phyloP scores from a whole-genome alignment of 768 basidiomycete species.

The Xerocomus brunneocitrinus region DNA sequence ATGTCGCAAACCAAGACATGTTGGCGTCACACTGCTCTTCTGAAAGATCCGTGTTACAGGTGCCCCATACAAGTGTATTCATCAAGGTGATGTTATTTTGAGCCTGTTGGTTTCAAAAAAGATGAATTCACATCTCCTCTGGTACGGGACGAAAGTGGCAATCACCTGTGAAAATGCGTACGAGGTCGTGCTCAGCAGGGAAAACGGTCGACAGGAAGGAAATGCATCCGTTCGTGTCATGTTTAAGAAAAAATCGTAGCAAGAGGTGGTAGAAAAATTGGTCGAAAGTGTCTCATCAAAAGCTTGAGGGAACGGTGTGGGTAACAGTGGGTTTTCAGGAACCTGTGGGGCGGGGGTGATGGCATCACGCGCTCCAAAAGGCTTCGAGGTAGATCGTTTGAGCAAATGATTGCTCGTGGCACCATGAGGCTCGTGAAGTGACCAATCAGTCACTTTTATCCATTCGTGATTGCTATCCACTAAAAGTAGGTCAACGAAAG shows the following conservation, averaged over 20 bases:
- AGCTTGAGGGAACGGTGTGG: conserved; percentile 75
- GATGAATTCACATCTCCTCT: conserved; percentile 1
- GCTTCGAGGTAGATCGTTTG: conserved; percentile 8
- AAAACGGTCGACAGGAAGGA: conserved; percentile 73
- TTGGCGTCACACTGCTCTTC: conserved; percentile 55
- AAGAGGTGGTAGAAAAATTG: conserved; percentile 64
- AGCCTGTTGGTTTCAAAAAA: conserved; percentile 41
- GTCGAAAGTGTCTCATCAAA: conserved; percentile 58
- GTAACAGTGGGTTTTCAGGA: conserved; percentile 43
- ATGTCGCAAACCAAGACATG: conserved; percentile 59
- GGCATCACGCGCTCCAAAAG: conserved; percentile 2
- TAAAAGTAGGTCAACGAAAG: conserved; percentile 40
- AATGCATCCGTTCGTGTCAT: conserved; percentile 64
- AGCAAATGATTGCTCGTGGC: not conserved
- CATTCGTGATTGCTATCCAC: conserved; percentile 24
- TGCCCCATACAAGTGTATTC: conserved; percentile 73
- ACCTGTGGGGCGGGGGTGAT: conserved; percentile 23
- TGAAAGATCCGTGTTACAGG: conserved; percentile 58
- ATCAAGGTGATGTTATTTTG: conserved; percentile 57
- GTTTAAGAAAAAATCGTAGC: conserved; percentile 68
- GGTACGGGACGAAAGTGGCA: not conserved
- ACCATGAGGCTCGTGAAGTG: conserved; percentile 41
- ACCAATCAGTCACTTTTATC: conserved; percentile 33
- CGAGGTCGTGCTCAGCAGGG: conserved; percentile 57
- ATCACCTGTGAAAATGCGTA: conserved; percentile 51